Evolutionary conservation across 495 filamentous ascomycete species (phyloP), one percentile per base, ranked within the genome.

Genomic region (Neurospora cerealis): DNA sequence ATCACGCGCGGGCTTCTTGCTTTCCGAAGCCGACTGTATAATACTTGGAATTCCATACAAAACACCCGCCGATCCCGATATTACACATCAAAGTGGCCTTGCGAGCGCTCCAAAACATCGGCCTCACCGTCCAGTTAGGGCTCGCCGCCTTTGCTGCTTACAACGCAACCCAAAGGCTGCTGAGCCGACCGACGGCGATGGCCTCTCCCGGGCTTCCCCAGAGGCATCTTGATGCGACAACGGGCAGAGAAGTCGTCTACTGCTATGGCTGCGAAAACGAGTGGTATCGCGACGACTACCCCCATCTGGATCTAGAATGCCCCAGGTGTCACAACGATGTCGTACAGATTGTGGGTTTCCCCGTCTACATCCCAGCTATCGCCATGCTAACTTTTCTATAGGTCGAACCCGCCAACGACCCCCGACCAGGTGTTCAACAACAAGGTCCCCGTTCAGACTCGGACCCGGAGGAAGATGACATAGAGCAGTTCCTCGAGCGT

Each of bases 191-290:
- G 80, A 80, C 81, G 77, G 76, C 74, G 71, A 84, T 86, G 84
- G 79, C 80, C 32, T 80, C 78, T 21, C 73, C 72, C 7, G 48
- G 54, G 3, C 13, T 39, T 17, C 73, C 54, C 69, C 69, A 42
- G 5, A 32, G 71, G 19, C 82, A 81, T 71, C 81, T 87, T 54
- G 85, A 85, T 74, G 83, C 84, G 62, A 76, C 78, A 15, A 71
- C 74, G 9, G 84, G 82, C 70, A 83, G 89, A 75, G 91, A 96
- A 80, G 84, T 93, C 28, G 89, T 97, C 69, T 93, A 86, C 78
- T 99, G 96, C 80, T 93, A 98, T 81, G 77, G 82, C 41, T 98
- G 96, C 84, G 77, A 86, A 44, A 85, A 91, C 66, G 91, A 97
- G 77, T 98, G 93, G 93, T 91, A 89, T 74, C 84, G 87, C 71